phyloP scores from a whole-genome alignment of 1,284 basidiomycete genomes.

The Neonothopanus nambi region DNA sequence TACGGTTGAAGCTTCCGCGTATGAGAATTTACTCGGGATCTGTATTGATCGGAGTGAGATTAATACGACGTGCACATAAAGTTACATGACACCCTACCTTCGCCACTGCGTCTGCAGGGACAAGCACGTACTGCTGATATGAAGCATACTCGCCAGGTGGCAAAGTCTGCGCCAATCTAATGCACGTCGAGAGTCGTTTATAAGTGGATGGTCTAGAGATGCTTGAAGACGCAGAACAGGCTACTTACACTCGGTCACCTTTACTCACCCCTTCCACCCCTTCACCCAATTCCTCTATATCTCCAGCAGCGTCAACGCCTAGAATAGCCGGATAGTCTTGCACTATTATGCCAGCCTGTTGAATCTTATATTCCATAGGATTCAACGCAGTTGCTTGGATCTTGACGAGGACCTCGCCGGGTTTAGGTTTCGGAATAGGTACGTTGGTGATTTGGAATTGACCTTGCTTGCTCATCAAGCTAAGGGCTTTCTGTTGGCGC shows the following conservation, averaged over 20 bases:
- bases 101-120: conserved; percentile 37
- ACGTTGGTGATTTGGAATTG: conserved; percentile 8
- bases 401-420: conserved; percentile 45
- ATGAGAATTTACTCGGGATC: conserved; percentile 42
- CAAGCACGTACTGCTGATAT: conserved; percentile 52
- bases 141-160: conserved; percentile 37
- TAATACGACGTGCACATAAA: background rate
- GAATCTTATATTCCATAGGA: conserved; percentile 48
- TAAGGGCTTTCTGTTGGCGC: conserved; percentile 11
- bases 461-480: conserved; percentile 3
- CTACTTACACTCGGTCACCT: conserved; percentile 58
- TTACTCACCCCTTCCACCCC: conserved; percentile 48
- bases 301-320: conserved; percentile 61
- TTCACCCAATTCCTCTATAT: conserved; percentile 53
- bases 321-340: conserved; percentile 40
- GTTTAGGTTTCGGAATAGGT: conserved; percentile 37
- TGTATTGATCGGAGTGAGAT: conserved; percentile 18
- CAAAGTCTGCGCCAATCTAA: background rate
- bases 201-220: background rate
- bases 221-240: background rate
- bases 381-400: conserved; percentile 44
- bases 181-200: background rate
- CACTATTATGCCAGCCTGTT: conserved; percentile 22
- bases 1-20: conserved; percentile 43
- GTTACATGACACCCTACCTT: conserved; percentile 34